These are phyloP conservation scores for Echria macrotheca DNA, from an alignment of 495 filamentous ascomycete genomes.

Conservation along the genomic window DNA sequence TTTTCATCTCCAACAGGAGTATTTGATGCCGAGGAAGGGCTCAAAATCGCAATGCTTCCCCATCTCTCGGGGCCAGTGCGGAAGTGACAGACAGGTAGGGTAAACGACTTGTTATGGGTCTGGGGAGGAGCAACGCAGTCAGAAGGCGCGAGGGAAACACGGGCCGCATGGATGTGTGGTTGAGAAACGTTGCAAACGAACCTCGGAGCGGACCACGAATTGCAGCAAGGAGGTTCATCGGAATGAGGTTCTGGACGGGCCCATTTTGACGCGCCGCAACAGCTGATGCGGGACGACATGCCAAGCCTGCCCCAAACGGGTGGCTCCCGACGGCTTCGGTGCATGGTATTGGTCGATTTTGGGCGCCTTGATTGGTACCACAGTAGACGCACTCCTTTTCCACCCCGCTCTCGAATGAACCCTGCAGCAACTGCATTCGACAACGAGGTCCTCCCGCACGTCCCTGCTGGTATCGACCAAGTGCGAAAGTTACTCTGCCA, in stretches of 20 bases:
- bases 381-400: no score
- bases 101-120: no score
- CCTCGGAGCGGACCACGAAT: no score
- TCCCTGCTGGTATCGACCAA: no score
- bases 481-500: no score
- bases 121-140: no score
- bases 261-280: slow-evolving; percentile 18
- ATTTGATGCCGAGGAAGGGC: background rate
- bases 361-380: background rate
- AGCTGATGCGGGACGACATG: background rate
- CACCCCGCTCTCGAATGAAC: no score
- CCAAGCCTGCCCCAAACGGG: background rate
- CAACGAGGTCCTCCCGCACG: no score
- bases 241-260: slow-evolving; percentile 17
- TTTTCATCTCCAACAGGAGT: background rate
- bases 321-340: no score
- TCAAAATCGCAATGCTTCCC: background rate
- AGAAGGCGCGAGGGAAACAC: background rate
- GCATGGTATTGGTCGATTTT: slow-evolving; percentile 3
- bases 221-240: background rate
- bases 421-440: no score
- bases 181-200: background rate
- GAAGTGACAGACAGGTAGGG: no score
- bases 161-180: background rate
- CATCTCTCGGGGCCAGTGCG: background rate